Conservation (phyloP, 169 alveolate genomes). For the Amoebophrya sp. region DNA sequence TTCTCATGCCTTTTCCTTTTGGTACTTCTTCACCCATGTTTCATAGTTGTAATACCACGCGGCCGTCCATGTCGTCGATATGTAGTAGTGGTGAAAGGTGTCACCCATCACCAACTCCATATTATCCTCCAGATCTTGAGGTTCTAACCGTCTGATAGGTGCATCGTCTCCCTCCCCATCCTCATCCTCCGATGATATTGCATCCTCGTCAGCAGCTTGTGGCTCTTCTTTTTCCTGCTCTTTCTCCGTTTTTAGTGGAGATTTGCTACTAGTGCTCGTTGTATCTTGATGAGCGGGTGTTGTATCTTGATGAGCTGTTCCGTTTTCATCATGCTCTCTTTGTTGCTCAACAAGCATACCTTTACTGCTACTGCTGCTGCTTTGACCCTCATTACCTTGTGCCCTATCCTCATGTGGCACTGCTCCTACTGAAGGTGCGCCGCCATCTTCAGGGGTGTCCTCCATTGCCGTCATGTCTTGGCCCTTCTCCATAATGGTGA, state of each 20-base stretch:
- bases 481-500: too few species aligned
- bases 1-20: too few species aligned
- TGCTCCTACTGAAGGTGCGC: too few species aligned
- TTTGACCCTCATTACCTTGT: neutral
- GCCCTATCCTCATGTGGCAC: neutral
- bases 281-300: too few species aligned
- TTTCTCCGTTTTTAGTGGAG: too few species aligned
- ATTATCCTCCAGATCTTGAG: neutral
- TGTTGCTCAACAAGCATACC: too few species aligned
- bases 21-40: too few species aligned
- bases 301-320: too few species aligned
- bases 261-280: too few species aligned
- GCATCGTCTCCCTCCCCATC: neutral
- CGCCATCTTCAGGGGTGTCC: too few species aligned
- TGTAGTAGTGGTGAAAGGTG: slow-evolving; percentile 18
- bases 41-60: neutral
- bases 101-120: neutral
- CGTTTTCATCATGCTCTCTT: too few species aligned
- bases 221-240: neutral
- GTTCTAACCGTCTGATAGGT: neutral
- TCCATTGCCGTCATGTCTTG: too few species aligned
- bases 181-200: neutral
- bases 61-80: neutral
- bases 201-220: neutral
- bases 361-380: neutral